A percentile compares a stretch with the other conserved stretches of the same genome.
Conservation (phyloP, 2,329 filamentous ascomycete species). For the Ophiocordyceps camponoti-rufipedis region DNA sequence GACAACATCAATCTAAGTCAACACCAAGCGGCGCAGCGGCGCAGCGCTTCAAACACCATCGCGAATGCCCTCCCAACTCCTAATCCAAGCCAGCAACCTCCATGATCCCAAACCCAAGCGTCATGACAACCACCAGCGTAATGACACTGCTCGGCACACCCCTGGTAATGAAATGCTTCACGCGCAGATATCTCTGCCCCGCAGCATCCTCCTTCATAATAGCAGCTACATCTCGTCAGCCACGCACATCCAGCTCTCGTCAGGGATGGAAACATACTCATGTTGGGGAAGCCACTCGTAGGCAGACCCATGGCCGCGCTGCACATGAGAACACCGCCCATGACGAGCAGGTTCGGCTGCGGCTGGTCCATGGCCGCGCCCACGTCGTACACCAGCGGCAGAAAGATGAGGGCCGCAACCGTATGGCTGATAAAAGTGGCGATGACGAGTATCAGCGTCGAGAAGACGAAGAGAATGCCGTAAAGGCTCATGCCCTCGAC, state of each 20-base stretch:
- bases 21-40: too few species aligned
- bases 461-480: constrained; percentile 71
- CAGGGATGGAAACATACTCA: constrained; percentile 56
- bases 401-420: constrained; percentile 83
- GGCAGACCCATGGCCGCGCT: constrained; percentile 91
- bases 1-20: too few species aligned
- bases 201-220: constrained; percentile 99
- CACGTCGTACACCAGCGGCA: constrained; percentile 77
- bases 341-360: constrained; percentile 86
- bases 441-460: constrained; percentile 68
- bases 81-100: constrained; percentile 44
- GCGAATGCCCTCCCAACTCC: too few species aligned
- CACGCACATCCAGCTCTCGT: too few species aligned
- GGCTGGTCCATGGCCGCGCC: constrained; percentile 73
- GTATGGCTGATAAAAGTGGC: constrained; percentile 98
- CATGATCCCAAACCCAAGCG: constrained; percentile 85
- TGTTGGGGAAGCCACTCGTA: constrained; percentile 94
- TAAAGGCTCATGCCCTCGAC: constrained; percentile 74
- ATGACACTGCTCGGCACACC: constrained; percentile 77
- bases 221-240: constrained; percentile 41
- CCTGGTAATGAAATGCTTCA: constrained; percentile 88
- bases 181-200: constrained; percentile 76
- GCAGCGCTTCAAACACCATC: too few species aligned
- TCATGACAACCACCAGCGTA: constrained; percentile 65
- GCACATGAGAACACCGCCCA: constrained; percentile 91